Evolutionary conservation across 805 yeast genomes (phyloP), one percentile per base, ranked within the genome.

Genomic region (Starmerella khaoyaiensis): DNA sequence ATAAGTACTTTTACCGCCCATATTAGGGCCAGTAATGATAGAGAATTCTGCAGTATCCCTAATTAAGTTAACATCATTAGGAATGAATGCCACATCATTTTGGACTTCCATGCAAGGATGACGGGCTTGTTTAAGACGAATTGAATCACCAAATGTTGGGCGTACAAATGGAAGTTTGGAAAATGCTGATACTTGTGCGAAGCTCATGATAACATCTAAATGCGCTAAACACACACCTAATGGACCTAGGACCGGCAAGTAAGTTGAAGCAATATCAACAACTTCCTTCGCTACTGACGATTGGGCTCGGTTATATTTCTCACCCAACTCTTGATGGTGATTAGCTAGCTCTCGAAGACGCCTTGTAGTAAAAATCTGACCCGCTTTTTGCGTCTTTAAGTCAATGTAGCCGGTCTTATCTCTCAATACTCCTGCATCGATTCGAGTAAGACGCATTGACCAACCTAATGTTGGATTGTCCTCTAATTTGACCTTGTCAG

Each of bases 61-160:
- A 11, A 65, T 61, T 39, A 90, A 62, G 9, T 63, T 58, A n/a
- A 84, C 79, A 55, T 90, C 96, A 57, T 90, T 90, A 3, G 96
- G 74, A 43, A 90, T 87, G 52, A 90, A 90, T n/a, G 72, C 68
- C 36, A 86, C 64, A 44, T 82, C 94, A 45, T 86, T 94, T 56
- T 84, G 95, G 37, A 74, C 80, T 57, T 90, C 98, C 51, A 90
- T 65, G 45, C 94, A 83, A 6, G 98, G 98, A 55, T 90, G 98
- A 46, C 98, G 71, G 0, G 96, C 82, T n/a, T 74, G 78, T 38
- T 65, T 65, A 21, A 87, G 63, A 8, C 65, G 55, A 4, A 81
- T 65, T 24, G 16, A 53, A 27, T 69, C 64, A 35, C 78, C 59
- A 62, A 86, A 64, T 25, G 51, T 65, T 2, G 98, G 97, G 44